Evolutionary conservation across 805 yeast genomes (phyloP), one percentile per base, ranked within the genome.

Genomic region (Candida odintsovae): DNA sequence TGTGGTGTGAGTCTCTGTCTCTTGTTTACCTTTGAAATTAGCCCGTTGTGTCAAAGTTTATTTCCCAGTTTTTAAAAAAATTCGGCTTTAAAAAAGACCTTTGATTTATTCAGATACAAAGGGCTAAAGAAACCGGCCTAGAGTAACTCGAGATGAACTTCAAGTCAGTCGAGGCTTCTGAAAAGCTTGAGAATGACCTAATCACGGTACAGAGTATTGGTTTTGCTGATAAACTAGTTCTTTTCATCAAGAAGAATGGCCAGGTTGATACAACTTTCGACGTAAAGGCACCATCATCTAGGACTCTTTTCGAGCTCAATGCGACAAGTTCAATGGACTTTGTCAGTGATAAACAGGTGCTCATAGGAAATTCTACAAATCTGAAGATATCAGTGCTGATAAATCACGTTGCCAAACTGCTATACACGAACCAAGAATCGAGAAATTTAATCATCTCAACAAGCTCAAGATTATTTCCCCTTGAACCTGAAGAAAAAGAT

Each of bases 171-270:
- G 31, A 38, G 22, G 22, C 21, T 6, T 29, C 45, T 5, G 16
- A 26, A 13, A 10, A 10, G 5, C 5, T 38, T 18, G 38, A n/a
- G 1, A 4, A 20, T 13, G 31, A 21, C 16, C 8, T 13, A n/a
- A 19, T 50, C 3, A 25, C 42, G 1, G 51, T 53, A 3, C 57
- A 54, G 31, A 16, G 50, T 3, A 44, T 71, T 2, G 71, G 67
- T 19, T 64, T 70, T 19, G 56, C 54, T 0, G 73, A 76, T 48
- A 68, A 67, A 48, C 55, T 63, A 39, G 58, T 76, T 3, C 31
- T 76, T 28, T 67, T 68, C 39, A 55, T 76, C 13, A 64, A 69
- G 40, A 61, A 61, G 31, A 60, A 75, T 52, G 79, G 78, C 0
- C 67, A 71, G n/a, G 65, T 50, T 4, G 64, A 60, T 42, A 49